Conservation (phyloP, 2,329 filamentous ascomycete genomes). For the Balansia obtecta region DNA sequence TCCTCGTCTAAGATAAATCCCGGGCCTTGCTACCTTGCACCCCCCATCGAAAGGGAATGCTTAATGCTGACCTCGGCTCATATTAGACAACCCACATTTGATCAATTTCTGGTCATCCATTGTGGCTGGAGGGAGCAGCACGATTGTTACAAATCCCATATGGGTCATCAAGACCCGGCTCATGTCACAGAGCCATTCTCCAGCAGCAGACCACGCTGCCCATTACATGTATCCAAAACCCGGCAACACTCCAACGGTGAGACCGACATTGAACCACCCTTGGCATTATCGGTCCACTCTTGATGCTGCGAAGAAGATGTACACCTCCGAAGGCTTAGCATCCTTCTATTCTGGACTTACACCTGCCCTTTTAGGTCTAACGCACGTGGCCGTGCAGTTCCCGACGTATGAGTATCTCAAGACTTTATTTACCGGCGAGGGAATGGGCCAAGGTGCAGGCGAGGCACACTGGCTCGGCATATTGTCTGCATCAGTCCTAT, state of each 20-base stretch:
- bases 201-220: constrained; percentile 32
- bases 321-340: constrained; percentile 69
- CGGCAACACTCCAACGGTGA: constrained; percentile 40
- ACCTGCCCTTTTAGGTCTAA: constrained; percentile 79
- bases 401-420: constrained; percentile 92
- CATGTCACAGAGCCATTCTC: constrained; percentile 73
- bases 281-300: constrained; percentile 88
- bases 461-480: constrained; percentile 69
- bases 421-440: constrained; percentile 75
- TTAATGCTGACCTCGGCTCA: not conserved
- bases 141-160: constrained; percentile 89
- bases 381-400: constrained; percentile 95
- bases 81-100: constrained; percentile 58
- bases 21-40: too few species aligned
- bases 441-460: constrained; percentile 57
- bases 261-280: constrained; percentile 47
- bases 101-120: constrained; percentile 85
- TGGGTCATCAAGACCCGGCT: constrained; percentile 98
- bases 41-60: not conserved
- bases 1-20: not conserved
- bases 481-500: constrained; percentile 77
- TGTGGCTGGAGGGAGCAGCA: constrained; percentile 82
- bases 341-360: constrained; percentile 95
- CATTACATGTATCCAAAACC: constrained; percentile 35
- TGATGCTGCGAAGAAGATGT: constrained; percentile 95